Percentiles rank a stretch among this genome's conserved stretches.
Evolutionary conservation across 2,329 filamentous ascomycete genomes (phyloP).

Genomic region (Calonectria hawksworthii): DNA sequence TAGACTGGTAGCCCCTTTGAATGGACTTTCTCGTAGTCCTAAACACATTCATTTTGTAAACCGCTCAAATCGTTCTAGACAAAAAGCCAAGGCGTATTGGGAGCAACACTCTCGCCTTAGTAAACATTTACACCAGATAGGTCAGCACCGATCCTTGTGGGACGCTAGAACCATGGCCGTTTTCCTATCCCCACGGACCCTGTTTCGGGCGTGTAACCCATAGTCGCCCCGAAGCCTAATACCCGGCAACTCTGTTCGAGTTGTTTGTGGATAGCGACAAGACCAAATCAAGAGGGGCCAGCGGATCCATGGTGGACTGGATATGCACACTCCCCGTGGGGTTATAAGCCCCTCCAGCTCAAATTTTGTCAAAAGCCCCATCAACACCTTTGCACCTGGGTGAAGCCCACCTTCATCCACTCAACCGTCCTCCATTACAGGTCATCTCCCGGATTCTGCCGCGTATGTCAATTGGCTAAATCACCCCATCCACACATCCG

Average conservation of each 20-base stretch:
- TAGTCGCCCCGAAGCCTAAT: neutral
- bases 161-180: neutral
- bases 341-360: neutral
- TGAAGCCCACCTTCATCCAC: neutral
- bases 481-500: neutral
- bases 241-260: neutral
- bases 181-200: neutral
- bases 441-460: neutral
- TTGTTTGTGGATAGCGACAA: neutral
- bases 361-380: neutral
- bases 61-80: neutral
- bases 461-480: neutral
- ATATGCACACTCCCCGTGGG: conserved; percentile 1
- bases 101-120: neutral
- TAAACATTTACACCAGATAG: neutral
- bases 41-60: neutral
- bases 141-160: neutral
- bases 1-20: neutral
- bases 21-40: neutral
- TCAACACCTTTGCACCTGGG: neutral
- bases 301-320: neutral
- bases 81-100: neutral
- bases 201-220: neutral
- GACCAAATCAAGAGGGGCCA: neutral
- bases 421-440: neutral